Evolutionary conservation across 768 basidiomycete species (phyloP).

Genomic region (Candolleomyces aberdarensis): DNA sequence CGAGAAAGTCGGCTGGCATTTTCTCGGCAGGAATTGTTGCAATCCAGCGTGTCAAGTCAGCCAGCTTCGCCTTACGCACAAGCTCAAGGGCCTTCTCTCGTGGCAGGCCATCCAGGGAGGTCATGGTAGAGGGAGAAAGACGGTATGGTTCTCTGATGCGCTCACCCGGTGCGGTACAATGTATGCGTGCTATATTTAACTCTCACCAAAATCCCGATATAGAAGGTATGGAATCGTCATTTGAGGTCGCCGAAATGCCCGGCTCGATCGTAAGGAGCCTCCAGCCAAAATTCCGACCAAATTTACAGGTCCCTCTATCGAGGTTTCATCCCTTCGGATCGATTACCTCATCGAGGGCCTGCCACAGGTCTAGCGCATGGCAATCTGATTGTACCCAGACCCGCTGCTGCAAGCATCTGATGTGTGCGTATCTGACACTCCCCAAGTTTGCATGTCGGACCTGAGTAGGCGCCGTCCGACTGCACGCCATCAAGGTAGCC

Average conservation of each 20-base stretch:
- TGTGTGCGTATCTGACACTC: too few relatives aligned
- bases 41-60: not conserved
- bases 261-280: not conserved
- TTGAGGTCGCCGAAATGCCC: too few relatives aligned
- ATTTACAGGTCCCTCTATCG: constrained; percentile 1
- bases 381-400: too few relatives aligned
- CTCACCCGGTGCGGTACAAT: not conserved
- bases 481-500: too few relatives aligned
- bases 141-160: not conserved
- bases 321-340: not conserved
- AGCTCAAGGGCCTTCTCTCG: not conserved
- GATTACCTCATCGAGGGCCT: too few relatives aligned
- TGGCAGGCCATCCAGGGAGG: not conserved
- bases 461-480: too few relatives aligned
- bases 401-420: too few relatives aligned
- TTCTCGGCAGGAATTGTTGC: not conserved
- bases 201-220: not conserved
- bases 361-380: too few relatives aligned
- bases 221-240: too few relatives aligned
- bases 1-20: not conserved
- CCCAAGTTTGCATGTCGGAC: too few relatives aligned
- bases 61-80: not conserved
- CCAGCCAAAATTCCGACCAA: not conserved
- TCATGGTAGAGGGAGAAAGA: not conserved
- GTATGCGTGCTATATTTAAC: not conserved